A percentile compares a stretch with the other conserved stretches of the same genome.
These are phyloP conservation scores for Trichoderma hamatum DNA, from an alignment of 2,329 filamentous ascomycete species.

Conservation along the genomic window DNA sequence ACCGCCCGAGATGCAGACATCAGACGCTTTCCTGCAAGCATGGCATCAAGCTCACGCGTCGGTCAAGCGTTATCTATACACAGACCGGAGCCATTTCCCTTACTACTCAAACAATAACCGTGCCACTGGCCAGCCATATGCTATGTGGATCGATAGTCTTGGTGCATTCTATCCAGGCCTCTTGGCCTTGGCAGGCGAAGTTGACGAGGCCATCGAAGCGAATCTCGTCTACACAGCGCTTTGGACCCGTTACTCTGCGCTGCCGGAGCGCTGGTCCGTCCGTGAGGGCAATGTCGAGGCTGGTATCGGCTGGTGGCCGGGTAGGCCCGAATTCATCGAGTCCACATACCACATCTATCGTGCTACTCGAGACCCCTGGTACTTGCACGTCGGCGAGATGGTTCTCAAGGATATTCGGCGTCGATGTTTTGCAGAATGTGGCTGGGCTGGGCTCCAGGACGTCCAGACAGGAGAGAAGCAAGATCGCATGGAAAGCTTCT, in stretches of 20 bases:
- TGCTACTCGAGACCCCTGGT: conserved; percentile 93
- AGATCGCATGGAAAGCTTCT: conserved; percentile 99
- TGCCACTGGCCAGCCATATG: conserved; percentile 81
- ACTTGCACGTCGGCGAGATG: conserved; percentile 95
- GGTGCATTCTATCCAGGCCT: conserved; percentile 94
- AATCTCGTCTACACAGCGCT: conserved; percentile 90
- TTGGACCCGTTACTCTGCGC: conserved; percentile 91
- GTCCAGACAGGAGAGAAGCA: conserved; percentile 81
- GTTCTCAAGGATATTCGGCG: conserved; percentile 83
- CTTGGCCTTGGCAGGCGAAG: conserved; percentile 79
- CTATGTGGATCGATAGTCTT: conserved; percentile 94
- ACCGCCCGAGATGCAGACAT: conserved; percentile 66
- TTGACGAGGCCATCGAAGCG: conserved; percentile 88
- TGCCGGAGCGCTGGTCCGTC: conserved; percentile 93
- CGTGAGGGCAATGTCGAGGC: conserved; percentile 81
- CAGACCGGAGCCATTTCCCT: conserved; percentile 73
- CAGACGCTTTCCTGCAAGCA: conserved; percentile 76
- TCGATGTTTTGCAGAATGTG: conserved; percentile 86
- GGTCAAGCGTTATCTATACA: conserved; percentile 90
- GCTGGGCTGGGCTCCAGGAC: conserved; percentile 88
- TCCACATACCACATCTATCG: conserved; percentile 96
- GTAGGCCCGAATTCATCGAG: conserved; percentile 94
- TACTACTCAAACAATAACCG: conserved; percentile 93
- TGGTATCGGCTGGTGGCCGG: conserved; percentile 91
- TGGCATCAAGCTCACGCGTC: conserved; percentile 87